phyloP scores from a whole-genome alignment of 176 grass and related monocot genomes.

The Raddia distichophylla region DNA sequence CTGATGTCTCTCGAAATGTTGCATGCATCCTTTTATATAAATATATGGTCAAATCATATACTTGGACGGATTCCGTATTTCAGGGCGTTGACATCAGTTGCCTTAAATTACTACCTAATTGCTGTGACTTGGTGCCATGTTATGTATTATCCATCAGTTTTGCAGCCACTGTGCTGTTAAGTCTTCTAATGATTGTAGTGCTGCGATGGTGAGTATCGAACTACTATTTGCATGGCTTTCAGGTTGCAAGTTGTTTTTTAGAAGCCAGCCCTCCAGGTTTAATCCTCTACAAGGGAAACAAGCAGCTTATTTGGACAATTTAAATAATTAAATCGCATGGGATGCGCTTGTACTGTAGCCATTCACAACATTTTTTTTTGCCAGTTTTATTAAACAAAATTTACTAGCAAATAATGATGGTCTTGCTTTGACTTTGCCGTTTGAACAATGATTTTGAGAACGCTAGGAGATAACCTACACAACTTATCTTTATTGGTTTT shows the following conservation, averaged over 20 bases:
- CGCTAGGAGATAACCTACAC: not conserved
- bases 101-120: constrained; percentile 36
- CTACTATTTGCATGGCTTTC: constrained; percentile 12
- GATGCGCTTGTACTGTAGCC: not conserved
- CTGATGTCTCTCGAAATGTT: constrained; percentile 20
- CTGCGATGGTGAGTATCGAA: not conserved
- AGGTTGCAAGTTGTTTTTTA: not conserved
- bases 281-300: not conserved
- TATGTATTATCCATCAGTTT: not conserved
- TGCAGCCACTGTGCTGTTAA: constrained; percentile 24
- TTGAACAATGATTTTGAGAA: not conserved
- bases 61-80: constrained; percentile 15
- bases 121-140: constrained; percentile 11
- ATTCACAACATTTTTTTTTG: not conserved
- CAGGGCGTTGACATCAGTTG: constrained; percentile 32
- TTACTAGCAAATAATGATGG: not conserved
- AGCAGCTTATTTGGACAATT: not conserved
- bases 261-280: not conserved
- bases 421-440: not conserved
- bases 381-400: not conserved
- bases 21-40: not conserved
- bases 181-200: constrained; percentile 7
- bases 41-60: not conserved
- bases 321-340: not conserved
- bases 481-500: not conserved